Conservation (phyloP, 805 yeast genomes). For the Wickerhamiella qilinensis region DNA sequence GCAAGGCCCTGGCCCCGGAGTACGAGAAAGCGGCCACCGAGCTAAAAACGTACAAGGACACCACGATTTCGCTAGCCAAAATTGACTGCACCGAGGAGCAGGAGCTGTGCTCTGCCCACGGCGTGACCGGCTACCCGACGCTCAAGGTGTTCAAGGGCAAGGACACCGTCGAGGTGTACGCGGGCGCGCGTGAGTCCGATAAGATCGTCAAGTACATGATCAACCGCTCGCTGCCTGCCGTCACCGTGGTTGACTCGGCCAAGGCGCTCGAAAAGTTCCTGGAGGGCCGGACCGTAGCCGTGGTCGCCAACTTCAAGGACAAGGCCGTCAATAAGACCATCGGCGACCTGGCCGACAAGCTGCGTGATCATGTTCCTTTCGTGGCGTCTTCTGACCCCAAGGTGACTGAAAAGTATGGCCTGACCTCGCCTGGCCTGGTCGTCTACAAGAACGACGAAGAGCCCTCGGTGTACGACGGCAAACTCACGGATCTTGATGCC, state of each 20-base stretch:
- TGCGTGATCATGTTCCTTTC: conserved; percentile 52
- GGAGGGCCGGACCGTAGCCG: conserved; percentile 25
- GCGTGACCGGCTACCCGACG: conserved; percentile 72
- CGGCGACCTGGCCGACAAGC: conserved; percentile 40
- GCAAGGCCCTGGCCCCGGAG: conserved; percentile 30
- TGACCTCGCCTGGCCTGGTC: conserved; percentile 33
- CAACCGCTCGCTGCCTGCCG: conserved; percentile 69
- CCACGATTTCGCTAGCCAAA: conserved; percentile 38
- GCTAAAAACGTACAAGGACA: conserved; percentile 5
- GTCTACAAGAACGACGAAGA: conserved; percentile 21
- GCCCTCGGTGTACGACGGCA: conserved; percentile 19
- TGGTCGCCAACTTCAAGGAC: conserved; percentile 38
- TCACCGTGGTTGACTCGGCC: conserved; percentile 32
- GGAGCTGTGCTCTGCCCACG: conserved; percentile 47
- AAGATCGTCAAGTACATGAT: conserved; percentile 67
- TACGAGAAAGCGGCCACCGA: conserved; percentile 19
- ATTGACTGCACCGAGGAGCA: conserved; percentile 79
- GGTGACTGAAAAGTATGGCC: conserved; percentile 26
- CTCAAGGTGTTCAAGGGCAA: conserved; percentile 46
- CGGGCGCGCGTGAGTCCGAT: conserved; percentile 70
- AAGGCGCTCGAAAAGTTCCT: conserved; percentile 35
- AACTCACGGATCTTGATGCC: conserved; percentile 20
- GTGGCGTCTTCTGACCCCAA: conserved; percentile 28
- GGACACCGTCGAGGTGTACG: conserved; percentile 42
- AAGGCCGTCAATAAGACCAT: conserved; percentile 40